Base-by-base conservation (phyloP, 805 yeast species). In the Schizosaccharomyces japonicus region DNA sequence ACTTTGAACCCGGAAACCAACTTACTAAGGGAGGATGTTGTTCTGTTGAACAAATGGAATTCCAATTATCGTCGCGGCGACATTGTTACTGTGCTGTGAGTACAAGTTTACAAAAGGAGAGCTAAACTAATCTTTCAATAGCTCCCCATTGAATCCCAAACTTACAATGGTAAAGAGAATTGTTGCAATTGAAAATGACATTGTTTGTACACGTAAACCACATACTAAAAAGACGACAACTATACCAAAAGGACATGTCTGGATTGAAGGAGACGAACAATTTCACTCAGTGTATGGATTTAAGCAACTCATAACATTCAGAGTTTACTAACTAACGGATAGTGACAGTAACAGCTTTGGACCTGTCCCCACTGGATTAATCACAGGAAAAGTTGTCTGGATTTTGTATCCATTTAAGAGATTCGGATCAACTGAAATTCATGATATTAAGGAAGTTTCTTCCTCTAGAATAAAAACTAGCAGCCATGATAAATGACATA, bases 181-280 rank as follows among this genome's bases (percentile, higher is more conserved):
- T 10, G 26, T 45, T 19, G 47, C 27, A 11, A 10, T 45, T n/a
- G 47, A 31, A 2, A 13, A 31, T 31, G 47, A 45, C 33, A 11
- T 31, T 5, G 39, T 45, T 15, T 15, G 33, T 15, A 45, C 47
- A 13, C 39, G 47, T 3, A 21, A 21, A 7, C 47, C 47, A 7
- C n/a, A 45, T 13, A 29, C 27, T 6, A 21, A n/a, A 8, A n/a
- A 25, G 25, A 19, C n/a, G 2, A 39, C 30, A 23, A 21, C 34
- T 1, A 15, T 45, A 8, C 47, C 47, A 4, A 25, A 25, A n/a
- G 47, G 47, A 31, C 47, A 45, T 31, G 39, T 31, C 13, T 45
- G 36, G 36, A n/a, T 45, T 7, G 47, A 45, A 45, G 47, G 47
- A 2, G 47, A 45, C 29, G 47, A 45, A 31, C 47, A 29, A 26